Percentiles rank a stretch among this genome's conserved stretches.
Conservation (phyloP, 164 flowering plant genomes). For the Vitis labrusca region DNA sequence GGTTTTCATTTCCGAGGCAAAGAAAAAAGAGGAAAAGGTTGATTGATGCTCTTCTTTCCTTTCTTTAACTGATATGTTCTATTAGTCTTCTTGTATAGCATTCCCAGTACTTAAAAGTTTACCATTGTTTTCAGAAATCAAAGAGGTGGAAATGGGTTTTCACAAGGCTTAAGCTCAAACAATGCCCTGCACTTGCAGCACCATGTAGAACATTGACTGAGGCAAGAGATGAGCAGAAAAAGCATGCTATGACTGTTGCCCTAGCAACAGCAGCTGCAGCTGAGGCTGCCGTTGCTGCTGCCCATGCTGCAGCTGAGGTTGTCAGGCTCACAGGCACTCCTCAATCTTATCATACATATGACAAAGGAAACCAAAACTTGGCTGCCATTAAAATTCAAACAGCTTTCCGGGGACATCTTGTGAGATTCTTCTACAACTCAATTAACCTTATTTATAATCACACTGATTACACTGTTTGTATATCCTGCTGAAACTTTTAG, state of each 20-base stretch:
- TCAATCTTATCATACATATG: slow-evolving; percentile 6
- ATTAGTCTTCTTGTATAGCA: neutral
- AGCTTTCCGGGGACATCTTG: slow-evolving; percentile 68
- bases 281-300: slow-evolving; percentile 83
- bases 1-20: slow-evolving; percentile 44
- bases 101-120: neutral
- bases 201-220: slow-evolving; percentile 38
- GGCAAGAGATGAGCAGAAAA: slow-evolving; percentile 68
- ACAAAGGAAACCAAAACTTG: slow-evolving; percentile 17
- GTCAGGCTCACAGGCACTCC: slow-evolving; percentile 51
- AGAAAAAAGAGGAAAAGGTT: slow-evolving; percentile 49
- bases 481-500: no score
- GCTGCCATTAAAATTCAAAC: slow-evolving; percentile 79
- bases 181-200: slow-evolving; percentile 35
- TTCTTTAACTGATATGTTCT: neutral
- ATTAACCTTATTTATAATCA: no score
- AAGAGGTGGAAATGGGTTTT: slow-evolving; percentile 45
- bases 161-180: slow-evolving; percentile 39
- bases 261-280: slow-evolving; percentile 82
- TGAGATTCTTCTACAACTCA: slow-evolving; percentile 29
- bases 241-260: slow-evolving; percentile 72
- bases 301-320: slow-evolving; percentile 80
- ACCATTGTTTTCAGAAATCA: slow-evolving; percentile 31
- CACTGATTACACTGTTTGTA: no score
- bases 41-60: neutral